A percentile compares a stretch with the other conserved stretches of the same genome.
Evolutionary conservation across 352 stramenopile species (phyloP).

Genomic region (Globisporangium okanoganense): DNA sequence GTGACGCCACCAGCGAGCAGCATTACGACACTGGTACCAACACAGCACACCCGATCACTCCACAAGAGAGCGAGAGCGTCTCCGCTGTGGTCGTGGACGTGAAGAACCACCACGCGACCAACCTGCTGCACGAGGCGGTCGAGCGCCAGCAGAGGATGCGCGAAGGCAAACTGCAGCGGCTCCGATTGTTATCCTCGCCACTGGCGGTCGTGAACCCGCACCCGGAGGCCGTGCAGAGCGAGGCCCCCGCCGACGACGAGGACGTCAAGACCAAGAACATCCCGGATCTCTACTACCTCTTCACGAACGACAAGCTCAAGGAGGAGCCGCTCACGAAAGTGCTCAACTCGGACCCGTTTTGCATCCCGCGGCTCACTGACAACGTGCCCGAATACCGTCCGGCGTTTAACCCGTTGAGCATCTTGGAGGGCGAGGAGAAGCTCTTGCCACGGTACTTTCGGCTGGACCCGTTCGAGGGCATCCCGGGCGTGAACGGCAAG

Average conservation of each 20-base stretch:
- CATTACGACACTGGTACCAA: not conserved
- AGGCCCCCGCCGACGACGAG: conserved; percentile 9
- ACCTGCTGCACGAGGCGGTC: conserved; percentile 18
- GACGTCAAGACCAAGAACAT: conserved; percentile 21
- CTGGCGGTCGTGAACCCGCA: conserved; percentile 6
- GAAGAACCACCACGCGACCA: conserved; percentile 11
- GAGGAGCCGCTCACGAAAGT: conserved; percentile 42
- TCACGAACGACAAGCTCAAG: conserved; percentile 67
- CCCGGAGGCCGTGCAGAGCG: conserved; percentile 13
- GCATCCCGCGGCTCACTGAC: conserved; percentile 68
- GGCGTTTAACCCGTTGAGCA: conserved; percentile 65
- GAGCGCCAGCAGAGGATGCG: conserved; percentile 11
- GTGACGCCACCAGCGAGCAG: not conserved
- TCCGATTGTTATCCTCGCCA: not conserved
- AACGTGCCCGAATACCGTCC: conserved; percentile 68
- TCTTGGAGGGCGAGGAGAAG: conserved; percentile 64
- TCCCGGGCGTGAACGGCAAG: conserved; percentile 11
- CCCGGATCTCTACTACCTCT: conserved; percentile 53
- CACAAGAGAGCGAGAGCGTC: not conserved
- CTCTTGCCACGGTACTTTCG: conserved; percentile 62
- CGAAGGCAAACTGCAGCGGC: conserved; percentile 2
- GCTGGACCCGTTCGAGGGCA: conserved; percentile 36
- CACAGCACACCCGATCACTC: not conserved
- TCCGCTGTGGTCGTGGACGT: no score
- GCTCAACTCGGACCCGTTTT: conserved; percentile 59